Conservation (phyloP, 805 yeast genomes). For the Saturnispora zaruensis region DNA sequence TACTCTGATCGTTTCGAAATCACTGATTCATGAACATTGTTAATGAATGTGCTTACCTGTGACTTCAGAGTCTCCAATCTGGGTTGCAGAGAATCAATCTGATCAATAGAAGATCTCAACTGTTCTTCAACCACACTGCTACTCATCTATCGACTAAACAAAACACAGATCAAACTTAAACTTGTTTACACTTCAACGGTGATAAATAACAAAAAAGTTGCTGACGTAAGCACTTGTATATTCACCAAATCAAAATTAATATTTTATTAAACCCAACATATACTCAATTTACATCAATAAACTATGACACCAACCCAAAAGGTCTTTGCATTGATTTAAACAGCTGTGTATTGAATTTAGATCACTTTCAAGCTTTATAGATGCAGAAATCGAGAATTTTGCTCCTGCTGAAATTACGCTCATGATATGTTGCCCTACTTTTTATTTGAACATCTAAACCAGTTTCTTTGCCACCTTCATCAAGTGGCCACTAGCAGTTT, state of each 20-base stretch:
- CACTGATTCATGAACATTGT: constrained; percentile 12
- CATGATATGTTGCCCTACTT: neutral
- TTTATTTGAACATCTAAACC: neutral
- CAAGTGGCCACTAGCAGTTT: neutral
- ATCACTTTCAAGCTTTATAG: no score
- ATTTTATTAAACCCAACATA: no score
- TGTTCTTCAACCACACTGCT: constrained; percentile 8
- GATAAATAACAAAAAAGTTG: neutral
- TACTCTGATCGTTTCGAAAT: constrained; percentile 18
- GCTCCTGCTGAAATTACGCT: neutral
- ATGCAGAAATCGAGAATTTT: neutral
- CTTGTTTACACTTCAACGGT: neutral
- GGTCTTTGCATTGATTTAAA: no score
- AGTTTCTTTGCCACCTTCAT: neutral
- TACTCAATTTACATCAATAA: no score
- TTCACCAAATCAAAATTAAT: neutral
- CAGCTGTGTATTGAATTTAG: no score
- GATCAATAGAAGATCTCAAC: constrained; percentile 14
- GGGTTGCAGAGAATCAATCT: constrained; percentile 18
- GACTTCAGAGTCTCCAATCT: constrained; percentile 19
- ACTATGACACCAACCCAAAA: no score
- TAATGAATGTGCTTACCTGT: constrained; percentile 16
- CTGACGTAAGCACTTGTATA: neutral
- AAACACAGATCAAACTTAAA: neutral
- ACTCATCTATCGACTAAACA: neutral